Base-by-base conservation (phyloP, 345 rosid genomes). In the Barbarea vulgaris region DNA sequence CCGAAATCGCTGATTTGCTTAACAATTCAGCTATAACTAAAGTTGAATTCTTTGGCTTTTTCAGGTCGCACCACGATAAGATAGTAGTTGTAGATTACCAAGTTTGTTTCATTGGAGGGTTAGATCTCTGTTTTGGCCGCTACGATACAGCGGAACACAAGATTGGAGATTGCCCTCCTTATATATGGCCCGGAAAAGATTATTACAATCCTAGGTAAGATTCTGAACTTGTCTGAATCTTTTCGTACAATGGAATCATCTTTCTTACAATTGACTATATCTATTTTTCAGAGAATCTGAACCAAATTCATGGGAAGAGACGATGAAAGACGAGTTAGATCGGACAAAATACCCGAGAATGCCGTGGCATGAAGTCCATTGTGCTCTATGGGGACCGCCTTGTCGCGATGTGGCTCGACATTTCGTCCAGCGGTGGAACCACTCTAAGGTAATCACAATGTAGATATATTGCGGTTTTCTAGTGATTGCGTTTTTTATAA, bases 301-400 rank as follows among this genome's bases (percentile, higher is more conserved):
- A 79, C 98, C 98, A 53, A 88, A 94, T 74, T 91, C 95, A 24
- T 94, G 98, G 98, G 97, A 94, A 78, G 98, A 91, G 59, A 79
- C 91, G 11, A 87, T 85, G 88, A 88, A 74, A 64, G 96, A 91
- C 77, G 97, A 91, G 80, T 78, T 94, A 47, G 87, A 90, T 9
- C 85, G 96, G 9, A 69, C 54, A 75, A 90, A 84, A 68, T 88
- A 83, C 82, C 97, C 98, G 2, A 88, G 96, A 41, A 94, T 94
- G 98, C 98, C 98, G 1, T 94, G 98, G 98, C 98, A 94, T 21
- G 97, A 94, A 62, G 93, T 89, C 44, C 97, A 94, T 2, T 94
- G 98, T 48, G 95, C 98, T 74, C 84, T 94, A 4, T 94, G 96
- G 98, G 98, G 98, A 31, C 96, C 98, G 0, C 90, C 98, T 54